phyloP scores from a whole-genome alignment of 257 asterid genomes.

The Solanum paucissectum region DNA sequence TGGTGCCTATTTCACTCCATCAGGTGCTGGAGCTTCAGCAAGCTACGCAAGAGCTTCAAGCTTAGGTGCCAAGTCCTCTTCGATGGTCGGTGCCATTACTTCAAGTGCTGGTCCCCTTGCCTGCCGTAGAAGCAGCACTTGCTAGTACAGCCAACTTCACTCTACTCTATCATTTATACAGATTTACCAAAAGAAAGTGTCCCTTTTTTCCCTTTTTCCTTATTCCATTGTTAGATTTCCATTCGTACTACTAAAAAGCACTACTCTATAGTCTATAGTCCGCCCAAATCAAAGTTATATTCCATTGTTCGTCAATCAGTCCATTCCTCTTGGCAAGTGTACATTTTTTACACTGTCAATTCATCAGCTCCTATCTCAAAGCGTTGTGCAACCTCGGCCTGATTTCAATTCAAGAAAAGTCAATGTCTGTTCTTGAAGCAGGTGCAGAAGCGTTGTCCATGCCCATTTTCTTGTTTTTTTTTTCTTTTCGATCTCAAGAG shows the following conservation, averaged over 20 bases:
- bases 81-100: slow-evolving; percentile 68
- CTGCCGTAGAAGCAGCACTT: slow-evolving; percentile 62
- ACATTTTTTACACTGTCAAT: slow-evolving; percentile 72
- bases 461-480: not conserved
- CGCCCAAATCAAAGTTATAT: slow-evolving; percentile 13
- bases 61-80: slow-evolving; percentile 84
- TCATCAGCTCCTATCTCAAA: slow-evolving; percentile 12
- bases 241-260: not conserved
- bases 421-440: slow-evolving; percentile 20
- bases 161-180: not conserved
- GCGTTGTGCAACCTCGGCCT: slow-evolving; percentile 90
- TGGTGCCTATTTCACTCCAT: slow-evolving; percentile 85
- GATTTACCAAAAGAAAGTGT: slow-evolving; percentile 4
- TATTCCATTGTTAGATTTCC: not conserved
- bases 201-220: not conserved
- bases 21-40: slow-evolving; percentile 92
- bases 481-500: not conserved
- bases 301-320: slow-evolving; percentile 24
- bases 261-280: not conserved
- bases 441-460: slow-evolving; percentile 89
- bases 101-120: slow-evolving; percentile 72
- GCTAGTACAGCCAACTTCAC: slow-evolving; percentile 30
- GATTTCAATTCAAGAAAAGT: slow-evolving; percentile 32
- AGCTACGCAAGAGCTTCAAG: slow-evolving; percentile 98
- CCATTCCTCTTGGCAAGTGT: slow-evolving; percentile 50